Evolutionary conservation across 2,329 filamentous ascomycete genomes (phyloP), one percentile per base, ranked within the genome.

Genomic region (Cylindrodendrum hubeiense): DNA sequence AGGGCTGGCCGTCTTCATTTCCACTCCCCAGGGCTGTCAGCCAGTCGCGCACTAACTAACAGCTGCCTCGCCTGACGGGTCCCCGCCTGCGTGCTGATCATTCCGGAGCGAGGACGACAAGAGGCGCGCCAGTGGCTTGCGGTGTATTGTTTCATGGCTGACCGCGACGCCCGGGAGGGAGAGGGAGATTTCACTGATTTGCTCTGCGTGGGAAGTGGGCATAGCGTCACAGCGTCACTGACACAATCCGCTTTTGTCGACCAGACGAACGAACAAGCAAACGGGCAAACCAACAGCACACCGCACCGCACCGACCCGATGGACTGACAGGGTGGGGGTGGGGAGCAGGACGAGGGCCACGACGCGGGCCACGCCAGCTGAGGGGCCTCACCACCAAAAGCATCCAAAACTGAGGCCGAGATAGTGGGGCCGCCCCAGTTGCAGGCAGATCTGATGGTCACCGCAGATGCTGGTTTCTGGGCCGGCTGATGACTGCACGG

Each of bases 1-100:
- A 50, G 19, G 13, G 22, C 43, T 53, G 26, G 46, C 41, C 49
- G 12, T 50, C 26, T 44, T 63, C 63, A 66, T 66, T 66, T 66
- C 63, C 63, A 66, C 59, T 39, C 37, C 24, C 44, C 43, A 34
- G 43, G 59, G 33, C 51, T 39, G 26, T 26, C n/a, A 44, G 50
- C 61, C 61, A 64, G 55, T 64, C 55, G 49, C 50, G 33, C 41
- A 46, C 44, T 26, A 17, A 33, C 44, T 26, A 17, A 33, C 52
- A 41, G 37, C 52, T 46, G 54, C 24, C 63, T 39, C 46, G 28
- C 34, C 50, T 63, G 50, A 44, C 7, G 17, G 26, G 22, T 24
- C 37, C 43, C 39, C 19, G 57, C 44, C 52, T 21, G 44, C 30
- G 5, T 21, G 60, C 21, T 58, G 60, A 39, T 52, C 41, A 46